phyloP scores from a whole-genome alignment of 371 early-diverging fungal species.

The Dinochytrium kinnereticum region DNA sequence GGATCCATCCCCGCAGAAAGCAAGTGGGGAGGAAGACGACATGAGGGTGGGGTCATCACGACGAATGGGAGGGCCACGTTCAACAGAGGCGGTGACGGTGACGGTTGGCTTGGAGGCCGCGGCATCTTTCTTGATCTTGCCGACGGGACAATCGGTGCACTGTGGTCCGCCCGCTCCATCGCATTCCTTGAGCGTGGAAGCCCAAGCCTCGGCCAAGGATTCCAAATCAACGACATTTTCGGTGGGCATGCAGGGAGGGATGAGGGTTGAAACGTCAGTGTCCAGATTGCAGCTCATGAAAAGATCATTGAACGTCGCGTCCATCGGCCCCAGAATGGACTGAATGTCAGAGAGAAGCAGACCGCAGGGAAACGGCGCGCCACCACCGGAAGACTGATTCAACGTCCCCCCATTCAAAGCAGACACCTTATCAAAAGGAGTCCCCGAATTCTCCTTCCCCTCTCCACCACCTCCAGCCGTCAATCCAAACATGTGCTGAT shows the following conservation, averaged over 20 bases:
- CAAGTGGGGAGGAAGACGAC: background rate
- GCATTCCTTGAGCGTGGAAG: conserved; percentile 7
- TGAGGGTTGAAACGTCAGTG: background rate
- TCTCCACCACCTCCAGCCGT: too few relatives aligned
- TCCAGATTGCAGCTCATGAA: background rate
- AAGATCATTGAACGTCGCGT: conserved; percentile 8
- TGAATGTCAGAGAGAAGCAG: background rate
- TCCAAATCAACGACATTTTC: conserved; percentile 7
- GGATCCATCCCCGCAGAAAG: conserved; percentile 8
- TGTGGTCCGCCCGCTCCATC: background rate
- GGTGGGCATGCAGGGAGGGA: conserved; percentile 12
- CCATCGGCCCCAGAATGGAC: background rate
- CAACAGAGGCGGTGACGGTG: background rate
- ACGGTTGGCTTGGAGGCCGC: background rate
- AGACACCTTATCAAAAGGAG: too few relatives aligned
- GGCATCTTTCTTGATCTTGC: conserved; percentile 3
- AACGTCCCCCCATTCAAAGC: too few relatives aligned
- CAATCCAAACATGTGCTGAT: too few relatives aligned
- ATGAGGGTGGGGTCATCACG: background rate
- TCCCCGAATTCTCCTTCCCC: too few relatives aligned
- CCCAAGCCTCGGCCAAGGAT: conserved; percentile 8
- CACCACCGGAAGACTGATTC: too few relatives aligned
- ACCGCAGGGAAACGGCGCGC: background rate
- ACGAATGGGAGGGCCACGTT: background rate
- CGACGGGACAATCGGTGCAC: background rate